phyloP scores from a whole-genome alignment of 768 basidiomycete genomes.

The Lactifluus subvellereus region DNA sequence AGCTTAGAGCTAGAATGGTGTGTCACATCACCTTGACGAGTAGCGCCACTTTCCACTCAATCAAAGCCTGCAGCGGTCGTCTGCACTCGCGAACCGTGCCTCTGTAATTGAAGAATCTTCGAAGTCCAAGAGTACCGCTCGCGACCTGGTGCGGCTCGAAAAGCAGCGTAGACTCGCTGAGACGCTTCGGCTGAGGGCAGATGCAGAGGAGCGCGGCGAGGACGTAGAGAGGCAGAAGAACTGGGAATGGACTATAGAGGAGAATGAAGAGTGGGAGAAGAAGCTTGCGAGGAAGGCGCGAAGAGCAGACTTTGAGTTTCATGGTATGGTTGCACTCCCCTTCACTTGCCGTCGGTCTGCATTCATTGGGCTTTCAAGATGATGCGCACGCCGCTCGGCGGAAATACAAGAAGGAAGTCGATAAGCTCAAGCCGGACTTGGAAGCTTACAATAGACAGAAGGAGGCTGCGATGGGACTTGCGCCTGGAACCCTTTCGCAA shows the following conservation, averaged over 20 bases:
- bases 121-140: constrained; percentile 65
- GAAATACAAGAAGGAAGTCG: constrained; percentile 89
- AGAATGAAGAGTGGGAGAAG: constrained; percentile 96
- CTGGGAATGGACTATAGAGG: constrained; percentile 94
- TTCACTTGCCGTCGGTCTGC: neutral
- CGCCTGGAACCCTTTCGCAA: constrained; percentile 56
- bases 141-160: constrained; percentile 80
- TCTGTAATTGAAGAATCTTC: constrained; percentile 83
- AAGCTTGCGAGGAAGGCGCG: constrained; percentile 76
- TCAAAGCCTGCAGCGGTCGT: constrained; percentile 50
- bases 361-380: constrained; percentile 42
- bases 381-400: constrained; percentile 84
- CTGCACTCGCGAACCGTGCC: constrained; percentile 76
- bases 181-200: constrained; percentile 72
- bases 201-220: constrained; percentile 88
- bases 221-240: constrained; percentile 87
- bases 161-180: constrained; percentile 89
- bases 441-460: constrained; percentile 86
- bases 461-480: constrained; percentile 72
- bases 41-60: neutral
- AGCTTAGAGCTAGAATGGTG: constrained; percentile 20
- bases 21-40: neutral
- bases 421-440: constrained; percentile 82
- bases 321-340: constrained; percentile 51
- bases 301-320: constrained; percentile 85